Evolutionary conservation across 768 basidiomycete genomes (phyloP).

Genomic region (Sporobolomyces roseus): DNA sequence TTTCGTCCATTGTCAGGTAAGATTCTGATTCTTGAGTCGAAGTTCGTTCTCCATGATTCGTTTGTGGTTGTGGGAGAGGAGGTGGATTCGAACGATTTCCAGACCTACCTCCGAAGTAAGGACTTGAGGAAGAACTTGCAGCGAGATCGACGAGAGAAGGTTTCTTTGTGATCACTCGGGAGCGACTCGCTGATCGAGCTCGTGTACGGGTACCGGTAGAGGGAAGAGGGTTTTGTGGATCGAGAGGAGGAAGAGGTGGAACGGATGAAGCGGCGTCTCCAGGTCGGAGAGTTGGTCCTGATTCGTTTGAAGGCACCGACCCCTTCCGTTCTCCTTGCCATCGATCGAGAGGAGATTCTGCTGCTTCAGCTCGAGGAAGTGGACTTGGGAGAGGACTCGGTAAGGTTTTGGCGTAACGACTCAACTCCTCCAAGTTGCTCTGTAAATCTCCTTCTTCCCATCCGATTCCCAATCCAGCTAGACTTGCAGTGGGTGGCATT

Average conservation of each 20-base stretch:
- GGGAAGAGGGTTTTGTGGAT: not conserved
- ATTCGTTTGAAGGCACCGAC: not conserved
- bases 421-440: slow-evolving; percentile 20
- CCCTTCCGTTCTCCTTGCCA: not conserved
- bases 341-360: not conserved
- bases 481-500: not conserved
- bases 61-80: no score
- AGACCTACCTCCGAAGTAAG: slow-evolving; percentile 6
- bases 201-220: not conserved
- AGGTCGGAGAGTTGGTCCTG: not conserved
- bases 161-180: not conserved
- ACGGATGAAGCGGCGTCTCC: not conserved
- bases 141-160: slow-evolving; percentile 13
- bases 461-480: slow-evolving; percentile 19
- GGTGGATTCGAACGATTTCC: not conserved
- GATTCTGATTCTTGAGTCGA: slow-evolving; percentile 16
- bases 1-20: slow-evolving; percentile 6
- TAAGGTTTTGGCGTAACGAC: slow-evolving; percentile 19
- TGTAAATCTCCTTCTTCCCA: slow-evolving; percentile 28
- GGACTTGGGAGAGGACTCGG: slow-evolving; percentile 21
- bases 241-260: not conserved
- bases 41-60: not conserved
- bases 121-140: slow-evolving; percentile 8
- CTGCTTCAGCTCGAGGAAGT: not conserved
- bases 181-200: slow-evolving; percentile 2